Evolutionary conservation across 208 protist species (phyloP).

Genomic region (Trypanosoma congolense): DNA sequence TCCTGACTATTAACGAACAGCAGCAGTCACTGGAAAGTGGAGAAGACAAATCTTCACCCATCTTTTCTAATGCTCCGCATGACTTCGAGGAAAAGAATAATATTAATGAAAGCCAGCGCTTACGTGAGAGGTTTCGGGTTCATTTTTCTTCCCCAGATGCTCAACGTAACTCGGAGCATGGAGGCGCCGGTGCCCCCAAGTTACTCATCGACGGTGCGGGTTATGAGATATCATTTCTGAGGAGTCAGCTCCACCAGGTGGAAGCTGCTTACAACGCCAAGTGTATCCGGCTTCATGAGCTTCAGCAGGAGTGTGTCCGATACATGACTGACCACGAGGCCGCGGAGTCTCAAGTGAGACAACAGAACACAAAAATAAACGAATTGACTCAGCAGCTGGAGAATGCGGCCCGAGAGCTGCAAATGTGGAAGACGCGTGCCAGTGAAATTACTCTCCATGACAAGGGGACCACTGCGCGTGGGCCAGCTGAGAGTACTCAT

Average conservation of each 20-base stretch:
- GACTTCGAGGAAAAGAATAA: neutral
- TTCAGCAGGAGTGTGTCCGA: constrained; percentile 59
- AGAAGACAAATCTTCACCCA: neutral
- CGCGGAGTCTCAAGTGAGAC: constrained; percentile 23
- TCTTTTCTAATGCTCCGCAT: neutral
- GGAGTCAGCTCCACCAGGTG: constrained; percentile 72
- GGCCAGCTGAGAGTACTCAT: constrained; percentile 11
- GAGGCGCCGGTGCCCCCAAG: constrained; percentile 10
- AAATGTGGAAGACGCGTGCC: constrained; percentile 61
- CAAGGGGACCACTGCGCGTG: neutral
- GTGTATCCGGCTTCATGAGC: constrained; percentile 75
- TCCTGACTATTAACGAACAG: constrained; percentile 1
- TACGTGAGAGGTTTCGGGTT: neutral
- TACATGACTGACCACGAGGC: constrained; percentile 37
- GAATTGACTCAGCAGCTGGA: constrained; percentile 43
- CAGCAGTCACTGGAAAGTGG: neutral
- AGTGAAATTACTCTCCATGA: constrained; percentile 18
- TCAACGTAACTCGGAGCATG: neutral
- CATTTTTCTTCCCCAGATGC: neutral
- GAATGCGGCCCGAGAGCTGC: constrained; percentile 52
- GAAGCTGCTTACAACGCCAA: constrained; percentile 83
- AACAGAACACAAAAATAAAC: constrained; percentile 21
- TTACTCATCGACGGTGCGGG: constrained; percentile 59
- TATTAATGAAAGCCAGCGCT: neutral
- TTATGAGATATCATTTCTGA: constrained; percentile 82